Conservation (phyloP, 2,329 filamentous ascomycete genomes). For the Aspergillus awamori region DNA sequence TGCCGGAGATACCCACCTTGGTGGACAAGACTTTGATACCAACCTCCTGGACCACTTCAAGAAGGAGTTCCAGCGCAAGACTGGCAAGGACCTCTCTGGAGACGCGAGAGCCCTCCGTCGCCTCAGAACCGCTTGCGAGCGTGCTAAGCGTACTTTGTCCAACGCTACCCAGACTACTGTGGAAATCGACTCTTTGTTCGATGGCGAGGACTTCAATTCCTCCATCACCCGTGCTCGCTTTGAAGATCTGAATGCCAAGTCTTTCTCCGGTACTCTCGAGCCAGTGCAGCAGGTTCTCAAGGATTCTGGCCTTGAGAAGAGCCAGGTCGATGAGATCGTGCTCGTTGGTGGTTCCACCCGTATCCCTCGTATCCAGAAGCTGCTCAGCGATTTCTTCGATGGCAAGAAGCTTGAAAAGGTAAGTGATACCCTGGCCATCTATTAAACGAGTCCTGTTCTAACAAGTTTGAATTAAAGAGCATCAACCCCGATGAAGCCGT, state of each 20-base stretch:
- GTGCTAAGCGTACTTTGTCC: conserved; percentile 98
- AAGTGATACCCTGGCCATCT: conserved; percentile 9
- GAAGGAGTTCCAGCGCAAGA: conserved; percentile 86
- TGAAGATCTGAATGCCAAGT: conserved; percentile 96
- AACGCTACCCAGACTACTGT: conserved; percentile 96
- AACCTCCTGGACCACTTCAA: conserved; percentile 96
- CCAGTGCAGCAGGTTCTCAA: conserved; percentile 96
- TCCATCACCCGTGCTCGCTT: conserved; percentile 98
- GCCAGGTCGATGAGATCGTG: conserved; percentile 94
- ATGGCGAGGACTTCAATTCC: conserved; percentile 96
- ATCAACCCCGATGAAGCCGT: conserved; percentile 99
- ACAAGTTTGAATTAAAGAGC: conserved; percentile 52
- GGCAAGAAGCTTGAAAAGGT: conserved; percentile 99
- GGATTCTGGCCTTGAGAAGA: conserved; percentile 86
- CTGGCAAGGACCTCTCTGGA: conserved; percentile 74
- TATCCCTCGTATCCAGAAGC: conserved; percentile 99
- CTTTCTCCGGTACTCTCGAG: conserved; percentile 89
- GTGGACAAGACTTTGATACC: conserved; percentile 95
- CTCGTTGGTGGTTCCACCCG: conserved; percentile 98
- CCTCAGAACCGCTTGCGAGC: conserved; percentile 97
- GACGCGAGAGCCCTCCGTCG: conserved; percentile 92
- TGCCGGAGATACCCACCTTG: conserved; percentile 94
- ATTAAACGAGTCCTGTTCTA: neutral
- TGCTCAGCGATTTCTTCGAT: conserved; percentile 97
- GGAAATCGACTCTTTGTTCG: conserved; percentile 98